Conservation (phyloP, 1,284 basidiomycete genomes). For the Pterula multifida region DNA sequence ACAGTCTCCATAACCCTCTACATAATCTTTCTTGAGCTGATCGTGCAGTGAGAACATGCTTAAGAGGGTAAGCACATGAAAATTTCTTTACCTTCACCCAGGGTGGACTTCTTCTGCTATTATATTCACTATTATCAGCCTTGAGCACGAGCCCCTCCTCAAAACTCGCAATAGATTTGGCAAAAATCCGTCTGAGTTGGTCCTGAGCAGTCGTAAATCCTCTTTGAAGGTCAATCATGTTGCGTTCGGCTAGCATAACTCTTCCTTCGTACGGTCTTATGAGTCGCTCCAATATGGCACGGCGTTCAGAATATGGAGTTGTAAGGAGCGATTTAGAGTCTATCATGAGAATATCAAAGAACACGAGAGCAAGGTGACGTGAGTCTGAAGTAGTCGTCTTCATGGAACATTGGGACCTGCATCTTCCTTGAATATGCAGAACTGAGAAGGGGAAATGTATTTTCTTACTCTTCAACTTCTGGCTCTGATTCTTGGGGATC, state of each 20-base stretch:
- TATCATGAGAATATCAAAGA: slow-evolving; percentile 71
- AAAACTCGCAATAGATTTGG: slow-evolving; percentile 32
- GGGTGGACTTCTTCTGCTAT: slow-evolving; percentile 39
- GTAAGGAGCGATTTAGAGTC: slow-evolving; percentile 47
- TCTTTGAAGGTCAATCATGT: slow-evolving; percentile 22
- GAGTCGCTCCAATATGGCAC: slow-evolving; percentile 45
- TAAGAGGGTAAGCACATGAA: slow-evolving; percentile 15
- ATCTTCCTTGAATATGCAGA: slow-evolving; percentile 11
- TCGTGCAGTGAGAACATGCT: neutral
- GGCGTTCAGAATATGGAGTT: slow-evolving; percentile 44
- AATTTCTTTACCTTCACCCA: slow-evolving; percentile 63
- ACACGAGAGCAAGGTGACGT: slow-evolving; percentile 66
- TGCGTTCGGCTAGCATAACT: slow-evolving; percentile 48
- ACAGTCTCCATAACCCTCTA: slow-evolving; percentile 69
- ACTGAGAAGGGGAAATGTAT: neutral
- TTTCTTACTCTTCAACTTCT: slow-evolving; percentile 10
- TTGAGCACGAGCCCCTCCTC: slow-evolving; percentile 73
- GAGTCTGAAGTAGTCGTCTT: slow-evolving; percentile 32
- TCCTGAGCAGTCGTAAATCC: slow-evolving; percentile 9
- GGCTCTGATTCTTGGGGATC: neutral
- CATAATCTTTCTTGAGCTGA: slow-evolving; percentile 66
- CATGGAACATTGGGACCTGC: slow-evolving; percentile 21
- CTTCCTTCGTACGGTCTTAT: slow-evolving; percentile 42
- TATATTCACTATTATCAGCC: slow-evolving; percentile 23
- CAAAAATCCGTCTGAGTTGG: slow-evolving; percentile 36